Conservation (phyloP, 2,329 filamentous ascomycete genomes). For the Arthrobotrys entomopaga region DNA sequence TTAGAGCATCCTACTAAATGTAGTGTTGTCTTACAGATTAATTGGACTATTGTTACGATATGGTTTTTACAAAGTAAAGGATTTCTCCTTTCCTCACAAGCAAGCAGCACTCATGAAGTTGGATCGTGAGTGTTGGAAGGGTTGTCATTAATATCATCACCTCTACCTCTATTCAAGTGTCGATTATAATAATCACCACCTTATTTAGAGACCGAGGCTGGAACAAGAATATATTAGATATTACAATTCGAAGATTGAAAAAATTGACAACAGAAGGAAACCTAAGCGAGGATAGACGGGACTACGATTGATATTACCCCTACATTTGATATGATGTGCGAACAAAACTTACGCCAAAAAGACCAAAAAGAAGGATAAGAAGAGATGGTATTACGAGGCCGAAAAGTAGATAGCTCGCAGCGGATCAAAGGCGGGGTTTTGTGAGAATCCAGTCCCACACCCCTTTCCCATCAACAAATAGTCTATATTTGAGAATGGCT, state of each 20-base stretch:
- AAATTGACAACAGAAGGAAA: too few species aligned
- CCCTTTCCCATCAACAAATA: constrained; percentile 84
- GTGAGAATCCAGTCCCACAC: constrained; percentile 70
- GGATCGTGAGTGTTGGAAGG: constrained; percentile 59
- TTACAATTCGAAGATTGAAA: too few species aligned
- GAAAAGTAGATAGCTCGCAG: neutral
- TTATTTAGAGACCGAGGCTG: too few species aligned
- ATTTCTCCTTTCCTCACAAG: constrained; percentile 90
- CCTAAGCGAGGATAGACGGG: too few species aligned
- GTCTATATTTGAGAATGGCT: constrained; percentile 79
- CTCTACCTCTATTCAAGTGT: too few species aligned
- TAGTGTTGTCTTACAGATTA: constrained; percentile 66
- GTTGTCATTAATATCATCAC: constrained; percentile 24
- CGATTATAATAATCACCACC: too few species aligned
- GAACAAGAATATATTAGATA: too few species aligned
- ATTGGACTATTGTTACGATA: constrained; percentile 75
- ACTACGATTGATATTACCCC: too few species aligned
- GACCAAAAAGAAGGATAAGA: too few species aligned
- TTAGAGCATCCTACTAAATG: neutral
- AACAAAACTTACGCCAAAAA: too few species aligned
- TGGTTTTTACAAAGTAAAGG: constrained; percentile 87
- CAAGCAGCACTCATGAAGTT: constrained; percentile 59
- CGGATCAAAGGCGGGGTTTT: constrained; percentile 19
- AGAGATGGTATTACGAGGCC: too few species aligned
- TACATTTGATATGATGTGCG: too few species aligned